Conservation (phyloP, 208 protist species). For the Trichomonas tenax region DNA sequence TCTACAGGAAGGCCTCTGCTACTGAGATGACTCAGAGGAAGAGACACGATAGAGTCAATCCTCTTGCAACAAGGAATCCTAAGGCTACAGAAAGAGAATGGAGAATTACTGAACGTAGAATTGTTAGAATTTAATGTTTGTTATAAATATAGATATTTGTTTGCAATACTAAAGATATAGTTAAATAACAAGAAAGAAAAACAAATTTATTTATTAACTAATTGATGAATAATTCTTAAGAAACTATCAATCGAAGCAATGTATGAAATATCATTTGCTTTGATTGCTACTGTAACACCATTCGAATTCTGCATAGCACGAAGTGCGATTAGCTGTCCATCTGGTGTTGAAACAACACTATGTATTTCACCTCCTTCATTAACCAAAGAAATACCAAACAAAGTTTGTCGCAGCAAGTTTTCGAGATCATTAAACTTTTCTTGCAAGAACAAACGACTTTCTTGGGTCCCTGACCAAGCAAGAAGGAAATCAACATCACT, state of each 20-base stretch:
- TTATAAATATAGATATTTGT: neutral
- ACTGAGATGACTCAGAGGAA: conserved; percentile 41
- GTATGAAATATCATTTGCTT: neutral
- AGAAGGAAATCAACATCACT: neutral
- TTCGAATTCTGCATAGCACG: neutral
- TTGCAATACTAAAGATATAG: neutral
- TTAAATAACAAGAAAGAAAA: neutral
- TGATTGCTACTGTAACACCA: neutral
- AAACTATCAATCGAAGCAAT: neutral
- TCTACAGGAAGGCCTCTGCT: conserved; percentile 42
- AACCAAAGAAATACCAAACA: neutral
- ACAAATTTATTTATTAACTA: neutral
- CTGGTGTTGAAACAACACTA: neutral
- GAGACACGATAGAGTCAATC: conserved; percentile 38
- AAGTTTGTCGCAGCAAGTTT: neutral
- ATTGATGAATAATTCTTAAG: neutral
- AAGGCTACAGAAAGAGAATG: neutral
- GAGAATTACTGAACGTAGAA: neutral
- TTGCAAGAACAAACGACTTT: neutral
- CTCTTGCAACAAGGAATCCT: conserved; percentile 25
- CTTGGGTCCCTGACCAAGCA: neutral
- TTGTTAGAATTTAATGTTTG: neutral
- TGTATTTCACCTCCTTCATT: neutral
- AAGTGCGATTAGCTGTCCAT: neutral
- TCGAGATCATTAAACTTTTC: neutral